These are phyloP conservation scores for Nemophila menziesii DNA, from an alignment of 257 asterid species.

Conservation along the genomic window DNA sequence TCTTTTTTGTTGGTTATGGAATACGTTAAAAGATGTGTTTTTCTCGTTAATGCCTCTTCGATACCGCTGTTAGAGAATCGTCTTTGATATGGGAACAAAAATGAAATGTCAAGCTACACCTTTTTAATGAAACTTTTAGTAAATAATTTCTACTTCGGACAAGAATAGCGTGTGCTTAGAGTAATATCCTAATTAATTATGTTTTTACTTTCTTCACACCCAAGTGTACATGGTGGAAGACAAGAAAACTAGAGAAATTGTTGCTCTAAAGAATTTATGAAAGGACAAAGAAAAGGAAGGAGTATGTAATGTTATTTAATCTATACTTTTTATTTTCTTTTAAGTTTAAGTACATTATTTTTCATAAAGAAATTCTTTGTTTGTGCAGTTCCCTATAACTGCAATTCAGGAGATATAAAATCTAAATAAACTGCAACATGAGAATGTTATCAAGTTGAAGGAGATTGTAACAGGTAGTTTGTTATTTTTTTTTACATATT, in stretches of 20 bases:
- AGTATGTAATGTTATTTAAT: conserved; percentile 36
- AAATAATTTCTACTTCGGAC: no score
- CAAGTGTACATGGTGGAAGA: conserved; percentile 93
- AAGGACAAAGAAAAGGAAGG: conserved; percentile 98
- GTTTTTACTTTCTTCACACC: conserved; percentile 28
- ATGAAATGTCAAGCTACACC: no score
- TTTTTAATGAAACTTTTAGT: no score
- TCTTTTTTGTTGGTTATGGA: no score
- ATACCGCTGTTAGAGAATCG: no score
- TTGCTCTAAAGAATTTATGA: conserved; percentile 88
- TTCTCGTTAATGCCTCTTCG: no score
- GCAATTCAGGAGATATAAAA: conserved; percentile 90
- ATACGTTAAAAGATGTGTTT: no score
- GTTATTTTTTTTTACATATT: conserved; percentile 9
- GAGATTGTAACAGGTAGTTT: conserved; percentile 96
- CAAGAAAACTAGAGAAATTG: conserved; percentile 73
- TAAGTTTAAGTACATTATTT: conserved; percentile 10
- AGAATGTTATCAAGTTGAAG: conserved; percentile 72
- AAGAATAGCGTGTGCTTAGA: no score
- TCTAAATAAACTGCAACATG: conserved; percentile 85
- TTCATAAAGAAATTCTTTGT: conserved; percentile 9
- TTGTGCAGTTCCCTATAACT: conserved; percentile 77
- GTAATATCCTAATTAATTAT: neutral
- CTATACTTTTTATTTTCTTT: conserved; percentile 11
- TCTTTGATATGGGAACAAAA: no score